Evolutionary conservation across 805 yeast genomes (phyloP).

Genomic region (Metschnikowia henanensis): DNA sequence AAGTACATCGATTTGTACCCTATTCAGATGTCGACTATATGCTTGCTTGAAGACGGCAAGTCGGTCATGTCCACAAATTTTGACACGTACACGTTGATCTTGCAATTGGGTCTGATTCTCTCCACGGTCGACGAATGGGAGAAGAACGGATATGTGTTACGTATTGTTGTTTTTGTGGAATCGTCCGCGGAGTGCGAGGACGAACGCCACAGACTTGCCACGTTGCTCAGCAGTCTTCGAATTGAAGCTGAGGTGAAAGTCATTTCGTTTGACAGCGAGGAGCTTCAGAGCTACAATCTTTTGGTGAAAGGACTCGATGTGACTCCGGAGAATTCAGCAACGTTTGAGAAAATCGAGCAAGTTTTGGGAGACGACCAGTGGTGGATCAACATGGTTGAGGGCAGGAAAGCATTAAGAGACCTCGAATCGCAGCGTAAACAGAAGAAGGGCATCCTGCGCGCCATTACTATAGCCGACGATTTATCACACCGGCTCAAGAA

Average conservation of each 20-base stretch:
- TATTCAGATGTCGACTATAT: conserved; percentile 91
- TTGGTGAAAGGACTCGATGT: conserved; percentile 67
- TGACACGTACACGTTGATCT: conserved; percentile 91
- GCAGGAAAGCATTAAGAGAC: conserved; percentile 46
- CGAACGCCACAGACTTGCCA: conserved; percentile 61
- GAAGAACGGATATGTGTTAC: conserved; percentile 56
- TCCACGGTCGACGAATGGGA: conserved; percentile 95
- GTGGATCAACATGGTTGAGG: conserved; percentile 74
- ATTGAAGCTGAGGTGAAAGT: conserved; percentile 83
- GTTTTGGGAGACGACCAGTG: conserved; percentile 67
- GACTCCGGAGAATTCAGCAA: conserved; percentile 25
- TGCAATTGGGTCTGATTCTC: conserved; percentile 91
- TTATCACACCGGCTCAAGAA: conserved; percentile 21
- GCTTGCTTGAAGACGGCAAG: conserved; percentile 63
- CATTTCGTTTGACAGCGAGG: conserved; percentile 60
- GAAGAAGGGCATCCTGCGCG: conserved; percentile 5
- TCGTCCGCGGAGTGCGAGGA: conserved; percentile 63
- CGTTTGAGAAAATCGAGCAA: conserved; percentile 46
- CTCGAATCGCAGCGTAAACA: conserved; percentile 31
- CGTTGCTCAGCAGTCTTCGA: conserved; percentile 71
- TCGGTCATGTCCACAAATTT: conserved; percentile 83
- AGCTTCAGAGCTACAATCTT: conserved; percentile 64
- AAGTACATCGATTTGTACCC: conserved; percentile 88
- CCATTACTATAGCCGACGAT: conserved; percentile 13
- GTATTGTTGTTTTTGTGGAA: conserved; percentile 93